These are phyloP conservation scores for Mortierella sp. DNA, from an alignment of 371 early-diverging fungal species.

Conservation along the genomic window DNA sequence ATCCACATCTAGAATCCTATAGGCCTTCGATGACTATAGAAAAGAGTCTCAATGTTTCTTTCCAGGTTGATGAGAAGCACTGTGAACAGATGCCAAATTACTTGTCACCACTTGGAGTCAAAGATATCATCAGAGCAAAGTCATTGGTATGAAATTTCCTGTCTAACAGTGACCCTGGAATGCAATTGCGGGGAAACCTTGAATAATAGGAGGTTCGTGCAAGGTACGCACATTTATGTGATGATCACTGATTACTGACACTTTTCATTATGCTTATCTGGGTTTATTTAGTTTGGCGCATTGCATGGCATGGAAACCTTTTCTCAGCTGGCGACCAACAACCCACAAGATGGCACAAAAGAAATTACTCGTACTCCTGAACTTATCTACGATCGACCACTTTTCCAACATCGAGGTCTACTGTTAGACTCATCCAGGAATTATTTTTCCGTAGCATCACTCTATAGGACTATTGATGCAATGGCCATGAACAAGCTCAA, in stretches of 20 bases:
- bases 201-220: slow-evolving; percentile 5
- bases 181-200: background rate
- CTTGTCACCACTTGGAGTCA: slow-evolving; percentile 9
- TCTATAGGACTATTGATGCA: slow-evolving; percentile 71
- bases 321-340: slow-evolving; percentile 71
- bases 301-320: slow-evolving; percentile 82
- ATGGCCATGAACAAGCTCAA: slow-evolving; percentile 72
- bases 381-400: slow-evolving; percentile 73
- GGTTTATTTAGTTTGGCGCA: slow-evolving; percentile 67
- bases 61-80: slow-evolving; percentile 18
- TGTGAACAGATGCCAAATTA: slow-evolving; percentile 20
- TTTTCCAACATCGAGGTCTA: slow-evolving; percentile 80
- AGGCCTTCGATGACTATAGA: slow-evolving; percentile 20
- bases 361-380: slow-evolving; percentile 60
- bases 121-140: slow-evolving; percentile 30
- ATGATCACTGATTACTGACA: background rate
- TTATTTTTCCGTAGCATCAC: slow-evolving; percentile 71
- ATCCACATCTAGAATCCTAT: slow-evolving; percentile 28
- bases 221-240: background rate
- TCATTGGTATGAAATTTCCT: slow-evolving; percentile 27
- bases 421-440: slow-evolving; percentile 83
- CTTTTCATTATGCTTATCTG: background rate
- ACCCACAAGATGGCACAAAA: slow-evolving; percentile 24
- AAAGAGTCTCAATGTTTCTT: slow-evolving; percentile 14
- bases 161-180: background rate